Percentiles rank a stretch among this genome's conserved stretches.
These are phyloP conservation scores for Lantana camara DNA, from an alignment of 257 asterid genomes.

Conservation along the genomic window DNA sequence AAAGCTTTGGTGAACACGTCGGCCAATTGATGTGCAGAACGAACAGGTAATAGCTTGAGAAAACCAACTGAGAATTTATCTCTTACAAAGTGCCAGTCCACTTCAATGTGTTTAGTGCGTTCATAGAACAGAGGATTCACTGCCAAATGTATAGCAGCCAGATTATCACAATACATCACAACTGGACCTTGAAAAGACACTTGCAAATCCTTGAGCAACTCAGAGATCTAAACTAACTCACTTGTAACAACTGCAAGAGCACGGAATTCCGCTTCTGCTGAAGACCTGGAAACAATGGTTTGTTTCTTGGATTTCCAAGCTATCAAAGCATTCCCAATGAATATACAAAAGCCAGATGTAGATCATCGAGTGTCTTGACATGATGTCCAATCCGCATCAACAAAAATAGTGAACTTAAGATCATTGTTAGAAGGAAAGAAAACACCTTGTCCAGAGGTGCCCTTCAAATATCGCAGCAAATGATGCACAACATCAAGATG, in stretches of 20 bases:
- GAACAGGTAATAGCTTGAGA: no score
- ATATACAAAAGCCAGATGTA: no score
- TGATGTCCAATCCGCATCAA: not conserved
- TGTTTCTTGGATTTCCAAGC: conserved; percentile 6
- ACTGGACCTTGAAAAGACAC: not conserved
- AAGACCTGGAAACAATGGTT: not conserved
- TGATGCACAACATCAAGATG: not conserved
- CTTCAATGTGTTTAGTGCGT: no score
- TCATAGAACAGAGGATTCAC: not conserved
- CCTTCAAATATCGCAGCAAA: not conserved
- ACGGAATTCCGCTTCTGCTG: not conserved
- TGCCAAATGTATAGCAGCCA: not conserved
- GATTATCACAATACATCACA: not conserved
- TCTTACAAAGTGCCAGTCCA: no score
- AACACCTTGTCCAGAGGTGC: not conserved
- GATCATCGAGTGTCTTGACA: not conserved
- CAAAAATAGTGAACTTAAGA: not conserved
- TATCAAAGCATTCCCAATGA: not conserved
- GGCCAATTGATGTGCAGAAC: no score
- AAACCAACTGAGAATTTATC: no score
- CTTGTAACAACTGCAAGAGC: not conserved
- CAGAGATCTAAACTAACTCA: not conserved
- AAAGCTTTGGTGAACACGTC: no score
- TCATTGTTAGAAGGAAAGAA: not conserved
- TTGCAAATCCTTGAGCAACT: not conserved